Percentiles rank a stretch among this genome's conserved stretches.
phyloP scores from a whole-genome alignment of 1,284 basidiomycete species.

The Paramarasmius palmivorus region DNA sequence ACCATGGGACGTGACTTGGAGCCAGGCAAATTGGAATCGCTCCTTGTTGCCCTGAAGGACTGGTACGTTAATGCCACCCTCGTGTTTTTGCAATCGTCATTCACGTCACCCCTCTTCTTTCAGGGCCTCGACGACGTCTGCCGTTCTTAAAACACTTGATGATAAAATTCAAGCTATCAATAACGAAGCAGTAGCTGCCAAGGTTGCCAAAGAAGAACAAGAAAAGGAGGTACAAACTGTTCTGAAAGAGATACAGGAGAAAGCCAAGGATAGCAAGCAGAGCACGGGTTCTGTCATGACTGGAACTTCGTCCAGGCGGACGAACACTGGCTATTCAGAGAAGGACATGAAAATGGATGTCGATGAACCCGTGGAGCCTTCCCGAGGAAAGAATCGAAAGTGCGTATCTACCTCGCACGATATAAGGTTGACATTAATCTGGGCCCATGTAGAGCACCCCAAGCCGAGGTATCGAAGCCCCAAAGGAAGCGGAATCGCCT shows the following conservation, averaged over 20 bases:
- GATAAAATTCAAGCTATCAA: conserved; percentile 51
- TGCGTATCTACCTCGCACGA: conserved; percentile 29
- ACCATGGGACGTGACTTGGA: conserved; percentile 88
- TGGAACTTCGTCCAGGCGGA: conserved; percentile 17
- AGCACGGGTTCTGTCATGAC: conserved; percentile 1
- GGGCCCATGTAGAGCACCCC: conserved; percentile 25
- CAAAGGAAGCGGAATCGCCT: conserved; percentile 46
- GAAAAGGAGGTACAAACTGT: conserved; percentile 44
- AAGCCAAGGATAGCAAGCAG: conserved; percentile 41
- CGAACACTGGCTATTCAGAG: conserved; percentile 21
- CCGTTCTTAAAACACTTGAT: conserved; percentile 47
- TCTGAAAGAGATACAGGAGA: conserved; percentile 56
- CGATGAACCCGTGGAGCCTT: conserved; percentile 36
- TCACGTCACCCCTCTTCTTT: not conserved
- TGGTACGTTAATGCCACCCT: conserved; percentile 54
- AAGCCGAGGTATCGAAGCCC: conserved; percentile 34
- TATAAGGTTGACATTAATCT: not conserved
- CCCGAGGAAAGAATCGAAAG: conserved; percentile 44
- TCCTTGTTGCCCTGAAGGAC: conserved; percentile 64
- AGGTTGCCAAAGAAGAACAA: conserved; percentile 40
- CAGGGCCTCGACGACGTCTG: conserved; percentile 75
- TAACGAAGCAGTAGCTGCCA: conserved; percentile 33
- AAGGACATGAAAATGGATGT: conserved; percentile 44
- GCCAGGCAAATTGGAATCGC: conserved; percentile 59
- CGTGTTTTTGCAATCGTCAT: not conserved